phyloP scores from a whole-genome alignment of 345 rosid genomes.

The Schrenkiella parvula region DNA sequence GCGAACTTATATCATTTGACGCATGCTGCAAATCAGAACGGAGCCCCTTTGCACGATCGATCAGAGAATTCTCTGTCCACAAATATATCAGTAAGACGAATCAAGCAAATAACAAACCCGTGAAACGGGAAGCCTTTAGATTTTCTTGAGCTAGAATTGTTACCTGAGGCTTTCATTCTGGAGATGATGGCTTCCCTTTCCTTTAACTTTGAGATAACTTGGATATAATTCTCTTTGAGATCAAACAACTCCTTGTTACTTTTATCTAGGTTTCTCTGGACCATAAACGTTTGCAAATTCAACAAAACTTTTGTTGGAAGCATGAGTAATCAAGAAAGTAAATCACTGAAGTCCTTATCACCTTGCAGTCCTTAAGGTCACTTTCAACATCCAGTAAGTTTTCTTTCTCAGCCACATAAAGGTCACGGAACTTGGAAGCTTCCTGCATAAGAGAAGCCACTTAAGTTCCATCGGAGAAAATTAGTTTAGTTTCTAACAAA shows the following conservation, averaged over 20 bases:
- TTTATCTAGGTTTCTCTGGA: slow-evolving; percentile 58
- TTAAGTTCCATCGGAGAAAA: not conserved
- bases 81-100: not conserved
- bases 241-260: slow-evolving; percentile 53
- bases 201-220: slow-evolving; percentile 44
- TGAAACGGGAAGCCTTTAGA: not conserved
- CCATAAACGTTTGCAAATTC: slow-evolving; percentile 9
- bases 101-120: not conserved
- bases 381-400: slow-evolving; percentile 57
- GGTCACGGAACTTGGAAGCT: slow-evolving; percentile 56
- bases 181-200: slow-evolving; percentile 62
- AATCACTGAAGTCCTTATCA: slow-evolving; percentile 21
- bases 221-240: slow-evolving; percentile 49
- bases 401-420: slow-evolving; percentile 66
- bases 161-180: slow-evolving; percentile 62
- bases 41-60: slow-evolving; percentile 62
- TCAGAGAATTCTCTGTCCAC: slow-evolving; percentile 56
- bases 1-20: slow-evolving; percentile 65
- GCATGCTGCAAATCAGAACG: slow-evolving; percentile 70
- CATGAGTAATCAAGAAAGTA: not conserved
- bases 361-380: slow-evolving; percentile 71
- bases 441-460: slow-evolving; percentile 46
- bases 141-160: not conserved
- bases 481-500: not conserved
- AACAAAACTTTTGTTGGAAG: not conserved